Evolutionary conservation across 169 alveolate genomes (phyloP), one percentile per base, ranked within the genome.

Genomic region (Plasmodium coatneyi): DNA sequence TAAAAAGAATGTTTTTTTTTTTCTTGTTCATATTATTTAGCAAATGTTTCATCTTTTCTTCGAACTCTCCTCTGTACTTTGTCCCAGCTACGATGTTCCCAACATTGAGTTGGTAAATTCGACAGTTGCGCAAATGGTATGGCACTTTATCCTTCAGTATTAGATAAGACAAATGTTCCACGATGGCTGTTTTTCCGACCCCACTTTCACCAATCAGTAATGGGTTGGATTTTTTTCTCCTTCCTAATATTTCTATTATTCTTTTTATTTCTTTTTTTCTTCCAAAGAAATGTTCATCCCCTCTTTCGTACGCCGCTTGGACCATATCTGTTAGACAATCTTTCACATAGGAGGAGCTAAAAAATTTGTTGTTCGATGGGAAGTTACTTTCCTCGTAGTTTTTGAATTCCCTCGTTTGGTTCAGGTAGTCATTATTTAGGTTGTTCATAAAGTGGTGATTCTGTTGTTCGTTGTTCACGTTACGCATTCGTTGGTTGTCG

Each of bases 21-120:
- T 96, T 95, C 41, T 96, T 93, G 80, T 94, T 96, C 54, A 97
- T 96, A 72, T 97, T 98, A 80, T 93, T 95, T 72, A 98, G 87
- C n/a, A 98, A 96, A 5, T 95, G 96, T 54, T 97, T 96, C 56
- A 98, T 94, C 22, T 98, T 95, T 92, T 97, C 99, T 87, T 98
- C 99, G 87, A 98, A 98, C 76, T 97, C 98, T 5, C 99, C 99
- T 56, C 99, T 84, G 95, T 96, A 98, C 82, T 96, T 96, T 49
- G 99, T 94, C 5, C 99, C 98, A 16, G 98, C 97, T 14, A 97
- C 96, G 28, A 96, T 60, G 54, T 95, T 91, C 5, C 97, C 97
- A 52, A 96, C 66, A 46, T 95, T 96, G n/a, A 96, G 93, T 49
- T 91, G 95, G 54, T 52, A 91, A 19, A 96, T 93, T 36, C 94